phyloP scores from a whole-genome alignment of 2,329 filamentous ascomycete genomes.

The Cladosporium sp. region DNA sequence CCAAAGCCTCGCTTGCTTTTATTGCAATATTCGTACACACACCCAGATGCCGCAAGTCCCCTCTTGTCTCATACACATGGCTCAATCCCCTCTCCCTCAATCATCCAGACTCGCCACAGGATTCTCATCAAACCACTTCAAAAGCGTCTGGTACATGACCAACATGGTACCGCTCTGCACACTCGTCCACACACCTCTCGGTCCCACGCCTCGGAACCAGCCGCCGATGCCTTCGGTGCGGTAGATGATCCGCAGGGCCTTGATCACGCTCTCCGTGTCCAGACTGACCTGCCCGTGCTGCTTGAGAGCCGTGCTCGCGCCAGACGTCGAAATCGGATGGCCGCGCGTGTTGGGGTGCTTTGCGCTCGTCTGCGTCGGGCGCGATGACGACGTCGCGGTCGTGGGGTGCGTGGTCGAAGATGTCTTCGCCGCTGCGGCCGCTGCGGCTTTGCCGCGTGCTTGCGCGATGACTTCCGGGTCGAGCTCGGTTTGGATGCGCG shows the following conservation, averaged over 20 bases:
- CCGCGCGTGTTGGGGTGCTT: slow-evolving; percentile 20
- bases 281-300: slow-evolving; percentile 74
- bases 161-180: slow-evolving; percentile 97
- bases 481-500: slow-evolving; percentile 89
- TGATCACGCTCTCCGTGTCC: slow-evolving; percentile 84
- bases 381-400: slow-evolving; percentile 10
- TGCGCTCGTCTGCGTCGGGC: slow-evolving; percentile 11
- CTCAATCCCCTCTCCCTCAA: not conserved
- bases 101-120: slow-evolving; percentile 31
- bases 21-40: slow-evolving; percentile 7
- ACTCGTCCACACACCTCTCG: slow-evolving; percentile 92
- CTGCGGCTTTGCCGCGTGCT: slow-evolving; percentile 18
- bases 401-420: not conserved
- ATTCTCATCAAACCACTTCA: slow-evolving; percentile 69
- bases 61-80: not conserved
- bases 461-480: slow-evolving; percentile 46
- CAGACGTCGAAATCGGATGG: slow-evolving; percentile 73
- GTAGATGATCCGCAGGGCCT: slow-evolving; percentile 82
- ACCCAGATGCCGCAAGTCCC: not conserved
- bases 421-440: not conserved
- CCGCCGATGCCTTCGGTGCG: slow-evolving; percentile 80
- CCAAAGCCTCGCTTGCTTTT: not conserved
- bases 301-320: slow-evolving; percentile 76
- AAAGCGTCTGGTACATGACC: slow-evolving; percentile 84
- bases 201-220: slow-evolving; percentile 93